phyloP scores from a whole-genome alignment of 2,329 filamentous ascomycete species.

The Calonectria ilicicola region DNA sequence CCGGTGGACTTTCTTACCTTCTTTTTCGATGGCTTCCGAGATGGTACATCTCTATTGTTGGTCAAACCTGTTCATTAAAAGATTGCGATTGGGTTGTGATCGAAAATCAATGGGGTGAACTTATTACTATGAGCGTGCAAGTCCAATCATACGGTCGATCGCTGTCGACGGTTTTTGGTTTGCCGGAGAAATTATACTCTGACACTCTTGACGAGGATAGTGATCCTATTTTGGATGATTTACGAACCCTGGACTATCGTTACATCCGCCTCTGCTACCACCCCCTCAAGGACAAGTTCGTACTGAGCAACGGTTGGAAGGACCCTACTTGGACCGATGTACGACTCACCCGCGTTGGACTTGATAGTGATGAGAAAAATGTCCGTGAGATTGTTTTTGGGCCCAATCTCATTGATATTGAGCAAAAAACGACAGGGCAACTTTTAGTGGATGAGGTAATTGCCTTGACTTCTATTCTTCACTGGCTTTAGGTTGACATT shows the following conservation, averaged over 20 bases:
- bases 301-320: constrained; percentile 91
- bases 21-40: constrained; percentile 90
- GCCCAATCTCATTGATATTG: constrained; percentile 89
- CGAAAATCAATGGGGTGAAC: constrained; percentile 98
- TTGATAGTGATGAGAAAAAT: constrained; percentile 90
- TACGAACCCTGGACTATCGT: constrained; percentile 89
- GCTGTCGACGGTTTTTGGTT: constrained; percentile 75
- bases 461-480: constrained; percentile 16
- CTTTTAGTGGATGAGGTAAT: constrained; percentile 88
- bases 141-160: constrained; percentile 65
- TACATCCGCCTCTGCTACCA: constrained; percentile 96
- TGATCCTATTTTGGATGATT: constrained; percentile 79
- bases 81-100: constrained; percentile 93
- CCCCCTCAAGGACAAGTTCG: constrained; percentile 88
- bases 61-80: constrained; percentile 74
- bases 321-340: constrained; percentile 90
- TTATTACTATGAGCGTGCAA: constrained; percentile 79
- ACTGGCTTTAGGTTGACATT: not conserved
- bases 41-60: constrained; percentile 84
- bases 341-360: constrained; percentile 78
- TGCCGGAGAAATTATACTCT: constrained; percentile 69
- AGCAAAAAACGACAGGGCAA: constrained; percentile 86
- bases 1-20: constrained; percentile 84
- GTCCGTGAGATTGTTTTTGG: constrained; percentile 89
- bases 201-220: constrained; percentile 69